Evolutionary conservation across 306 rosid species (phyloP), one percentile per base, ranked within the genome.

Genomic region (Crotalaria pallida): DNA sequence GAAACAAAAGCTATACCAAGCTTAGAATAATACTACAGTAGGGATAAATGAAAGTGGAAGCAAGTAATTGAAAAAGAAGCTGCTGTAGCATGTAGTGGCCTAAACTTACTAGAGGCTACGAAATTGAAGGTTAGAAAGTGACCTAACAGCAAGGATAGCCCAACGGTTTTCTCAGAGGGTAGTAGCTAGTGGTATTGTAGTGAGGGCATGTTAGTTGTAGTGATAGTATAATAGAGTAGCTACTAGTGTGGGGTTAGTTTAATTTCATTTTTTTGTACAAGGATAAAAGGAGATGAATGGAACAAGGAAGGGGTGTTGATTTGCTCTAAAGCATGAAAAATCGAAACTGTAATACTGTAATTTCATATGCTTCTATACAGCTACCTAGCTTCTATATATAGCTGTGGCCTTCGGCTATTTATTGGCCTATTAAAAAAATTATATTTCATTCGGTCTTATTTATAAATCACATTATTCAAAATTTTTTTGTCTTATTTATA

Each of bases 101-200:
- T 71, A 77, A 62, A 21, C 23, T 22, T 31, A 51, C 19, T 70
- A 62, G 47, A 80, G 69, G 70, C 75, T 49, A 70, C 47, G 34
- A 21, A 68, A 65, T 73, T 71, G 68, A 84, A 58, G 75, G 60
- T 76, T 61, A 45, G 87, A 85, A 70, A 85, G 81, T 63, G 89
- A 85, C 85, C 69, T 44, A 59, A 72, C 86, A 79, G 13, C 65
- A 51, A 49, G 47, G 40, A 71, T 65, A 79, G 76, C 67, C 82
- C 86, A 80, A 81, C 83, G 82, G 82, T 77, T 84, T 84, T 79
- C 80, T 72, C 80, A 80, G 69, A 47, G 71, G 27, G 18, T n/a
- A n/a, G n/a, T n/a, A n/a, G n/a, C n/a, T n/a, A n/a, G n/a, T 4
- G 49, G 62, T 34, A 61, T 50, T 9, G 36, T 57, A 60, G 29